Conservation (phyloP, 1,139 yeast species). For the Blastobotrys buckinghamii region DNA sequence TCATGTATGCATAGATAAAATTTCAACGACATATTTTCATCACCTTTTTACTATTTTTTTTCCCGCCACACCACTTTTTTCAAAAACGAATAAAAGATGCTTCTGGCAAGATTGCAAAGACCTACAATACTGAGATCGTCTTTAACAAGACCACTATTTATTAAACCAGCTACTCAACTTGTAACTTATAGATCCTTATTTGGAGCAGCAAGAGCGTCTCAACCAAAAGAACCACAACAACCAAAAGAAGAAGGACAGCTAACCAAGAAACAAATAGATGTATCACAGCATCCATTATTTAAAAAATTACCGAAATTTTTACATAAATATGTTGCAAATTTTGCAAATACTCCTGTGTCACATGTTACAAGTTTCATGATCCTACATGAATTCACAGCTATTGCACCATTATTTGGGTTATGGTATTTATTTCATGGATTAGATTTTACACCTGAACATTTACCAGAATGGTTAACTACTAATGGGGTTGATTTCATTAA, state of each 20-base stretch:
- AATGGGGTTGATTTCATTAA: conserved; percentile 60
- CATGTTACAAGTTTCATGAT: conserved; percentile 69
- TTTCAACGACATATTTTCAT: too few species aligned
- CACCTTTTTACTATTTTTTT: too few species aligned
- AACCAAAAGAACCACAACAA: not conserved
- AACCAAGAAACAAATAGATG: conserved; percentile 7
- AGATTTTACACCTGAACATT: conserved; percentile 42
- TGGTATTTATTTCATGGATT: conserved; percentile 69
- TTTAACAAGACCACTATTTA: not conserved
- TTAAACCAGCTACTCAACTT: not conserved
- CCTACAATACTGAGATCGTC: not conserved
- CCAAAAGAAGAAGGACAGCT: not conserved
- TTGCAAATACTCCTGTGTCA: conserved; percentile 57
- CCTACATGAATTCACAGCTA: conserved; percentile 82
- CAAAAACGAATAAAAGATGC: not conserved
- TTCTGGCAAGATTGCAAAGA: not conserved
- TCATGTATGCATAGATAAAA: too few species aligned
- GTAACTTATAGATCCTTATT: conserved; percentile 1
- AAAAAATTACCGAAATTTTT: conserved; percentile 41
- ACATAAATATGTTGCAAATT: conserved; percentile 44
- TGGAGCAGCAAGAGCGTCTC: conserved; percentile 3
- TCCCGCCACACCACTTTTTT: not conserved
- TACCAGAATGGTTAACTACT: conserved; percentile 61
- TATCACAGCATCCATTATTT: conserved; percentile 13
- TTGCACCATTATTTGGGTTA: conserved; percentile 66